Evolutionary conservation across 2,329 filamentous ascomycete genomes (phyloP).

Genomic region (Ophiostoma tasmaniense): DNA sequence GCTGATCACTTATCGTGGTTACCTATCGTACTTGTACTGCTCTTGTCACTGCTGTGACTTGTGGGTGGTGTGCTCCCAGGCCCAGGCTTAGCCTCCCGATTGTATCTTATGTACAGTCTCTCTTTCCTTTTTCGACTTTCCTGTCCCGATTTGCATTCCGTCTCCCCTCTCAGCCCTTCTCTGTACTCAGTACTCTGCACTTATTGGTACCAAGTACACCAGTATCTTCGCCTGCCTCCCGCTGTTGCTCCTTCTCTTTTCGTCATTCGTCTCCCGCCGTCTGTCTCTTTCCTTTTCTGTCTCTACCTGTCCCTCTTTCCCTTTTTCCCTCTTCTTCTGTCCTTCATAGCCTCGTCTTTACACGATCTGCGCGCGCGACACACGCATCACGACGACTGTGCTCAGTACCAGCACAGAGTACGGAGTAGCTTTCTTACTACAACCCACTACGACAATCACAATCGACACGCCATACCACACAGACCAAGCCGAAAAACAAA

Average conservation of each 20-base stretch:
- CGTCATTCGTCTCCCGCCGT: not conserved
- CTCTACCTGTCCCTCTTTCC: not conserved
- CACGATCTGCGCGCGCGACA: not conserved
- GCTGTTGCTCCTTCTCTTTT: not conserved
- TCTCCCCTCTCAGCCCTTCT: not conserved
- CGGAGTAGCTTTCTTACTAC: not conserved
- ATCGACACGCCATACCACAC: not conserved
- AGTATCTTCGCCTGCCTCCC: not conserved
- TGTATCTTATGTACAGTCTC: too few species aligned
- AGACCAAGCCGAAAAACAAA: not conserved
- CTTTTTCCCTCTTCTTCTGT: not conserved
- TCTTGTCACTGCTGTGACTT: not conserved
- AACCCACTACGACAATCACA: not conserved
- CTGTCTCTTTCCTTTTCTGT: not conserved
- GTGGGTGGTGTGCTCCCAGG: not conserved
- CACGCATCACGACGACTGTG: not conserved
- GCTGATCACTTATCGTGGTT: not conserved
- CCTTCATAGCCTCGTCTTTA: not conserved
- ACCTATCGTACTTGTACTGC: not conserved
- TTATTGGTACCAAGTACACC: too few species aligned
- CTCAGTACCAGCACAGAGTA: too few species aligned
- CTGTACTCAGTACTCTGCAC: not conserved
- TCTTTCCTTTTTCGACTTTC: constrained; percentile 5
- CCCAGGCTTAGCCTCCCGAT: not conserved
- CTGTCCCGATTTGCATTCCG: not conserved